Conservation (phyloP, 129 eudicot genomes). For the Helianthus tuberosus region DNA sequence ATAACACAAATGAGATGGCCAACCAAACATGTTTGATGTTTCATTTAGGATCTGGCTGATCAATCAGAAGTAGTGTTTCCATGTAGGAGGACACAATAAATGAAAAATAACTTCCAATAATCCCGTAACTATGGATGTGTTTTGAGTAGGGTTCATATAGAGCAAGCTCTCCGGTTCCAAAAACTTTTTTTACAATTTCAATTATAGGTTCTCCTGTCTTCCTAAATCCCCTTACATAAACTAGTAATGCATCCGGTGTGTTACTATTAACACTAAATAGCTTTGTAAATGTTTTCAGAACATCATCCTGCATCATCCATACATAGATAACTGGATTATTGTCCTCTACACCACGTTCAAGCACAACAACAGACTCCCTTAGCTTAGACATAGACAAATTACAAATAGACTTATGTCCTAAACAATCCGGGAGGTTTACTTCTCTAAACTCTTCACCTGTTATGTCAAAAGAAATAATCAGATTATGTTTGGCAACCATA, state of each 20-base stretch:
- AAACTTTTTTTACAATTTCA: neutral
- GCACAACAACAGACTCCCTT: conserved; percentile 5
- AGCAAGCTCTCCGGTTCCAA: neutral
- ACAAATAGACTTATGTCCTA: neutral
- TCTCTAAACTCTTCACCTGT: neutral
- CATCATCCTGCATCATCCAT: neutral
- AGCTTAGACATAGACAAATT: neutral
- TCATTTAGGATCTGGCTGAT: neutral
- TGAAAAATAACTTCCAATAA: neutral
- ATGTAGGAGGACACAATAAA: neutral
- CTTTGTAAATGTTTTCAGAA: neutral
- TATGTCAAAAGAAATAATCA: neutral
- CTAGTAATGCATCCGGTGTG: neutral
- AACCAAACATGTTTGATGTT: too few species aligned
- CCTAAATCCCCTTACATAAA: neutral
- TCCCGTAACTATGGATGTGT: neutral
- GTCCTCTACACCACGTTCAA: neutral
- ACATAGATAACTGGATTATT: neutral
- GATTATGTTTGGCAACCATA: neutral
- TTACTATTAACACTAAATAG: neutral
- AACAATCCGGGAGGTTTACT: neutral
- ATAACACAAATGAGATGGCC: too few species aligned
- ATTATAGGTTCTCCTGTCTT: neutral
- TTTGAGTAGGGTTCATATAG: neutral
- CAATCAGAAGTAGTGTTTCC: neutral